These are phyloP conservation scores for Monosporozyma unispora DNA, from an alignment of 805 yeast species.

Conservation along the genomic window DNA sequence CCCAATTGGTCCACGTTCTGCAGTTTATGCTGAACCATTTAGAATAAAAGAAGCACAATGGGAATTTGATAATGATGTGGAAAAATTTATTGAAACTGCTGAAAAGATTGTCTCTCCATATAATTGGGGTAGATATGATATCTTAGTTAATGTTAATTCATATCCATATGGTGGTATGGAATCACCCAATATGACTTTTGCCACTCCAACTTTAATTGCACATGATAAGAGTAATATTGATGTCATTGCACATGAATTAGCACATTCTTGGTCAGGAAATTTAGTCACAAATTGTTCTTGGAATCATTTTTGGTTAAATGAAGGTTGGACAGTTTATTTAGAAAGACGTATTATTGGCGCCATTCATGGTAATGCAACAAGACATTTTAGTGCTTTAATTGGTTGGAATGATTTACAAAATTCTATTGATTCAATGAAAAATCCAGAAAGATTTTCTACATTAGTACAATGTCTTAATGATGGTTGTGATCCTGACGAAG, in stretches of 20 bases:
- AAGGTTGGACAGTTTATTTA: slow-evolving; percentile 91
- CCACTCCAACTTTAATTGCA: slow-evolving; percentile 78
- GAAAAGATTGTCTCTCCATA: slow-evolving; percentile 64
- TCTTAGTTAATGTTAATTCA: slow-evolving; percentile 66
- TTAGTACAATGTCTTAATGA: slow-evolving; percentile 65
- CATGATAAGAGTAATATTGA: slow-evolving; percentile 81
- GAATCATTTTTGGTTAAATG: slow-evolving; percentile 93
- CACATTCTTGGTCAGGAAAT: slow-evolving; percentile 91
- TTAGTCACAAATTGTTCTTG: slow-evolving; percentile 83
- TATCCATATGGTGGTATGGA: slow-evolving; percentile 94
- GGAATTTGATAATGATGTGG: slow-evolving; percentile 77
- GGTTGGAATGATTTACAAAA: slow-evolving; percentile 81
- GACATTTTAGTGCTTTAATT: slow-evolving; percentile 76
- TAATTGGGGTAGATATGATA: slow-evolving; percentile 80
- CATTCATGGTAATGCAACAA: slow-evolving; percentile 66
- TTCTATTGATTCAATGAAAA: slow-evolving; percentile 58
- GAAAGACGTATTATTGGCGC: slow-evolving; percentile 76
- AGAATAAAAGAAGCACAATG: slow-evolving; percentile 58
- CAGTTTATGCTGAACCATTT: slow-evolving; percentile 70
- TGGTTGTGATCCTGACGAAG: slow-evolving; percentile 77
- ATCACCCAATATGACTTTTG: slow-evolving; percentile 83
- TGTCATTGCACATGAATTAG: slow-evolving; percentile 87
- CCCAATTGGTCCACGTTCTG: slow-evolving; percentile 77
- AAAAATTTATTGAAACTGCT: slow-evolving; percentile 67
- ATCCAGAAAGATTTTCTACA: slow-evolving; percentile 43